These are phyloP conservation scores for Amanita pseudoporphyria DNA, from an alignment of 768 basidiomycete species.

Conservation along the genomic window DNA sequence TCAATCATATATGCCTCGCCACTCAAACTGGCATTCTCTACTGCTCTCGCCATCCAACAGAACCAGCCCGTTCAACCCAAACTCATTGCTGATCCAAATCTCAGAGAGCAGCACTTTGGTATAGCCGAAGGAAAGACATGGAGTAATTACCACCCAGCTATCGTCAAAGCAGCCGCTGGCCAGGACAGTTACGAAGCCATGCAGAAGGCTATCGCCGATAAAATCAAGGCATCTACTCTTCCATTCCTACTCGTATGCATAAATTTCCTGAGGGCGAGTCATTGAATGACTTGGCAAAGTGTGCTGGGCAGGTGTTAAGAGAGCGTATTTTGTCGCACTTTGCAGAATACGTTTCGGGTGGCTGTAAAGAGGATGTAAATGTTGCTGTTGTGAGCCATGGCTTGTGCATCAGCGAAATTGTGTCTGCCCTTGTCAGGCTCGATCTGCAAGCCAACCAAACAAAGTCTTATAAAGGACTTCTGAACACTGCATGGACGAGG, in stretches of 20 bases:
- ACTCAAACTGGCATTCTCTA: conserved; percentile 54
- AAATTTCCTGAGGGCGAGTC: conserved; percentile 65
- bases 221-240: conserved; percentile 47
- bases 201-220: conserved; percentile 26
- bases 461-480: conserved; percentile 34
- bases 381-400: conserved; percentile 71
- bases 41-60: conserved; percentile 45
- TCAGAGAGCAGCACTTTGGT: conserved; percentile 69
- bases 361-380: conserved; percentile 32
- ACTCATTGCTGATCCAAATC: conserved; percentile 37
- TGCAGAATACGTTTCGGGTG: conserved; percentile 14
- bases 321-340: conserved; percentile 54
- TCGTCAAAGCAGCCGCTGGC: background rate
- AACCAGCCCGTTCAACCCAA: conserved; percentile 16
- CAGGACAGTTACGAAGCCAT: conserved; percentile 6
- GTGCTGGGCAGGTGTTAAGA: conserved; percentile 42
- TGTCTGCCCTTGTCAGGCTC: conserved; percentile 42
- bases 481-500: conserved; percentile 72
- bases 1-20: conserved; percentile 63
- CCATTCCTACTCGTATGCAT: conserved; percentile 33
- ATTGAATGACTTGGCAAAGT: conserved; percentile 45
- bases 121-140: conserved; percentile 59
- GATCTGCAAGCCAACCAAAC: conserved; percentile 36
- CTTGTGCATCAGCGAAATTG: conserved; percentile 53
- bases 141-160: conserved; percentile 12